Conservation (phyloP, 768 basidiomycete species). For the Xanthoconium purpureum region DNA sequence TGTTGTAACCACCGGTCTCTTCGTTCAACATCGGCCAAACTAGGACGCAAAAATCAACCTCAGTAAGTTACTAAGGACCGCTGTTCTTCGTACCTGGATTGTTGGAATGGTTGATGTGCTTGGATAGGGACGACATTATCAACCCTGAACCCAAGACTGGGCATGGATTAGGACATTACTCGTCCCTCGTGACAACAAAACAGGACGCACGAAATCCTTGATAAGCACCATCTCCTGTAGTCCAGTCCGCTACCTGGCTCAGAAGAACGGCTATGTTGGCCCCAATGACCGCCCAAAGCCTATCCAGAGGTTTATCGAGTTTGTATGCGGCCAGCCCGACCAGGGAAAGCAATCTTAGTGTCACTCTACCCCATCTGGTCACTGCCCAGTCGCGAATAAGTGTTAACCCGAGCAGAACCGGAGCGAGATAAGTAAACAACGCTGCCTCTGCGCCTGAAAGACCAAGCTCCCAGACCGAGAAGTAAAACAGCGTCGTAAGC, state of each 20-base stretch:
- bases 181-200: neutral
- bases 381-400: constrained; percentile 44
- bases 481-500: constrained; percentile 82
- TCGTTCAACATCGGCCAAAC: constrained; percentile 79
- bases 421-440: constrained; percentile 67
- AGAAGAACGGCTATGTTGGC: constrained; percentile 52
- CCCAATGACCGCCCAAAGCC: constrained; percentile 54
- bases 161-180: neutral
- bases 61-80: neutral
- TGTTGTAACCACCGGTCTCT: constrained; percentile 67
- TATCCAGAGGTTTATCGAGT: constrained; percentile 47
- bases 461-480: constrained; percentile 88
- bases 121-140: constrained; percentile 61
- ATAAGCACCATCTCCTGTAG: constrained; percentile 40
- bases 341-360: constrained; percentile 49
- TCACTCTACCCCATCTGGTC: constrained; percentile 47
- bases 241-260: constrained; percentile 54
- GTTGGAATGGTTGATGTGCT: constrained; percentile 76
- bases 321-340: constrained; percentile 53
- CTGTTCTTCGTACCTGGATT: constrained; percentile 55
- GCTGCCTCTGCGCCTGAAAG: constrained; percentile 81
- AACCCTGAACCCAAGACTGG: constrained; percentile 67
- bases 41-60: constrained; percentile 24
- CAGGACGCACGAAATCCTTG: constrained; percentile 46
- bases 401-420: constrained; percentile 52